Evolutionary conservation across 1,139 yeast genomes (phyloP), one percentile per base, ranked within the genome.

Genomic region (Magnusiomyces paraingens): DNA sequence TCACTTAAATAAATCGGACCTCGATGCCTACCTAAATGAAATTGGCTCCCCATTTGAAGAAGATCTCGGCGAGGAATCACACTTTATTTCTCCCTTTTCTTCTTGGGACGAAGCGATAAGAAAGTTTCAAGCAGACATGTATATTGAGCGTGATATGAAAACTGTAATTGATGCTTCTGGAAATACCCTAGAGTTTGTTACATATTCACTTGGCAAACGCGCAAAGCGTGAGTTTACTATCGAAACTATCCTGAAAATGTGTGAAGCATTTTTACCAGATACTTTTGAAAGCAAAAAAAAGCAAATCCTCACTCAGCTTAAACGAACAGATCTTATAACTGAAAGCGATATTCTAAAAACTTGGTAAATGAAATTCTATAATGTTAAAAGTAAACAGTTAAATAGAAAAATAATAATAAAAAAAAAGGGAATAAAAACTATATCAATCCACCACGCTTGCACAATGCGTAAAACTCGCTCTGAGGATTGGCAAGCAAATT

Each of bases 391-490:
- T 6, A 43, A 2, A 17, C 14, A n/a, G n/a, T 11, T 11, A 26
- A 11, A 22, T 44, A 40, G 3, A 38, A n/a, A 40, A 26, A 14
- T 44, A 6, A 4, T 22, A 44, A 43, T 11, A 15, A 17, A 40
- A 22, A 4, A 12, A 22, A 21, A 41, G 8, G 26, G 42, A 12
- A 21, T 14, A 35, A 42, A 10, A 44, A 22, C 39, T 50, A 51
- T 18, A 68, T 58, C 38, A 70, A 54, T 1, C 77, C 76, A 10
- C 74, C 91, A 66, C 86, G 86, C 59, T 82, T 76, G 64, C 93
- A 83, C 58, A 91, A 75, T 1, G 91, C 75, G 64, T 77, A 81
- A 63, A 84, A 84, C 29, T 75, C 62, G 2, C 82, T 73, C 0
- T 72, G 70, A 47, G 71, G 67, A 52, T 77, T 65, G 14, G 70